Evolutionary conservation across 805 yeast species (phyloP), one percentile per base, ranked within the genome.

Genomic region (Starmerella vitae): DNA sequence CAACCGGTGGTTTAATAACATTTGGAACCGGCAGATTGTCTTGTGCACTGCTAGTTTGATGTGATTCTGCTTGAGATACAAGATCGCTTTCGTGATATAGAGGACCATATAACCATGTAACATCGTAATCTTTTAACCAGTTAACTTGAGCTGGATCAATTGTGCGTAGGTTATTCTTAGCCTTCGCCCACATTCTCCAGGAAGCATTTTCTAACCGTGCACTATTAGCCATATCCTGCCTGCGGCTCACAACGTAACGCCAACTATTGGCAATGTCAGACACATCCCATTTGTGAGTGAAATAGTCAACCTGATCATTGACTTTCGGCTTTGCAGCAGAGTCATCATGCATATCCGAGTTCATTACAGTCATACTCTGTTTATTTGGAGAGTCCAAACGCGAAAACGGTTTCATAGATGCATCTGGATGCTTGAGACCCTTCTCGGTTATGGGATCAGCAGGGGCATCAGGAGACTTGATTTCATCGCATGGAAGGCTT

Each of bases 51-150:
- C 20, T 14, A 4, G 10, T 10, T n/a, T 10, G 12, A 6, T 15
- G 15, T 9, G 30, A 9, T 13, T 17, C 10, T 5, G 20, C 18
- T 4, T 19, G 5, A 12, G 10, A 6, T 13, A 17, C 26, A 20
- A 21, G 30, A 6, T 29, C 34, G 3, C 36, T 45, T 39, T 70
- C 75, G 41, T 66, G 67, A 40, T 72, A 66, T 19, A 75, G 64
- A 0, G 99, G 99, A 1, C 99, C 99, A 61, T 88, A 91, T 12
- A 91, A 70, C 98, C 98, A 91, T 1, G 96, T 85, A 9, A 91
- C 95, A 58, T 91, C 99, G 42, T 79, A 78, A 53, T 91, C 99
- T 61, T 93, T 91, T 32, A 84, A 75, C 99, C 99, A 91, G 59
- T 91, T 88, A 34, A 91, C 81, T 27, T 73, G 71, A 53, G 84